Base-by-base conservation (phyloP, 495 filamentous ascomycete species). In the Trichoderma asperelloides region DNA sequence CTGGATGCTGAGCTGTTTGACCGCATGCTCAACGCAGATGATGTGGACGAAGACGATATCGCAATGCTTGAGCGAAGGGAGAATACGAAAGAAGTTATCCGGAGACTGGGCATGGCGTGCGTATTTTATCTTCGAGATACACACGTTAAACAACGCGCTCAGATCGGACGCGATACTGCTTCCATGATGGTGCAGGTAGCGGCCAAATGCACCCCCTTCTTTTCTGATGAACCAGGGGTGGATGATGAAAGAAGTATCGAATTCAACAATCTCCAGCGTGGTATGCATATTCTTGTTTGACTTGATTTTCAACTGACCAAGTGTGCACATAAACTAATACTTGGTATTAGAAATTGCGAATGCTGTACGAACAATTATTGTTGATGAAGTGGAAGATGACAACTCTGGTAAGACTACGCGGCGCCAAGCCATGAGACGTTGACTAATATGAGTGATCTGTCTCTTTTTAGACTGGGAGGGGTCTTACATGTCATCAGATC, bases 1-100 rank as follows among this genome's bases (percentile, higher is more conserved):
- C 71, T 91, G 41, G 79, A 81, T 37, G 76, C 83, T 11, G 80
- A 84, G 60, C 67, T 90, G 28, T 87, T 92, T 70, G 74, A 37
- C 9, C 33, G 9, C 6, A 7, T 37, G 76, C 45, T 70, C 80
- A 63, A 74, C 75, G 9, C 69, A 73, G 8, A 69, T 40, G 13
- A 30, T 12, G 11, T 30, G 23, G 33, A 62, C 13, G 62, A 40
- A n/a, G 62, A 39, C 8, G 33, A 41, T 64, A 16, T 18, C 13
- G 16, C 12, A 41, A 39, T 21, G n/a, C 33, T 21, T 0, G 11
- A 43, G 5, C 12, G 33, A 41, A 43, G 33, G n/a, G 55, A 60
- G 25, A 25, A 13, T 0, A 13, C 23, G n/a, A 28, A 16, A 7
- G 12, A 25, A 12, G 15, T 64, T 15, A 23, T 64, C 28, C 62